Percentiles rank a stretch among this genome's conserved stretches.
Conservation (phyloP, 371 early-diverging fungal species). For the Conidiobolus incongruus region DNA sequence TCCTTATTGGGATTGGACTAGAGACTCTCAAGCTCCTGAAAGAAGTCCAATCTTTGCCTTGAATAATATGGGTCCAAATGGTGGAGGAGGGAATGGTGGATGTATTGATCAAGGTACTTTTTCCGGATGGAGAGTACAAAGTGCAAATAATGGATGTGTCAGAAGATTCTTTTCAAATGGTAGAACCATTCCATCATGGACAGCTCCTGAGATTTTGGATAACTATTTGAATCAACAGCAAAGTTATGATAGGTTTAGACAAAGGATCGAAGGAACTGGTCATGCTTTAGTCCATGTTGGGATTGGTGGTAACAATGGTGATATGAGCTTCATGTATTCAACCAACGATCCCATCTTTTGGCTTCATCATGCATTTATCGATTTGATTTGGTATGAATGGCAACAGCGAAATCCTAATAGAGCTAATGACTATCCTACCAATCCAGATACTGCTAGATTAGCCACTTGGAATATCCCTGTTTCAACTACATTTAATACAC, state of each 20-base stretch:
- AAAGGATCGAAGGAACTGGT: no score
- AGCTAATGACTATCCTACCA: neutral
- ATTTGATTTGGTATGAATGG: constrained; percentile 4
- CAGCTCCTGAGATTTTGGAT: no score
- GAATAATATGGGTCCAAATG: neutral
- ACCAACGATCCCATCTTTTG: constrained; percentile 5
- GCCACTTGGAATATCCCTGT: no score
- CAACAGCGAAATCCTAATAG: neutral
- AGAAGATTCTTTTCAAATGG: no score
- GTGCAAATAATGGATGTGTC: neutral
- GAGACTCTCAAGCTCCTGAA: neutral
- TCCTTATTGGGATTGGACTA: constrained; percentile 1
- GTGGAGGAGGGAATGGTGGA: neutral
- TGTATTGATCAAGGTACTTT: neutral
- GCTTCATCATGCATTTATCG: constrained; percentile 4
- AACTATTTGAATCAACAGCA: no score
- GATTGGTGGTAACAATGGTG: constrained; percentile 17
- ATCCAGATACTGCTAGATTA: no score
- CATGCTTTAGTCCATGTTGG: no score
- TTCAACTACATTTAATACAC: neutral
- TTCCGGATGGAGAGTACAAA: neutral
- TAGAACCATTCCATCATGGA: no score
- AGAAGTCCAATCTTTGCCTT: neutral
- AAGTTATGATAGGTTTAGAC: no score
- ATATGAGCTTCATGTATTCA: constrained; percentile 11